phyloP scores from a whole-genome alignment of 352 stramenopile species.

The Globisporangium cystogenes region DNA sequence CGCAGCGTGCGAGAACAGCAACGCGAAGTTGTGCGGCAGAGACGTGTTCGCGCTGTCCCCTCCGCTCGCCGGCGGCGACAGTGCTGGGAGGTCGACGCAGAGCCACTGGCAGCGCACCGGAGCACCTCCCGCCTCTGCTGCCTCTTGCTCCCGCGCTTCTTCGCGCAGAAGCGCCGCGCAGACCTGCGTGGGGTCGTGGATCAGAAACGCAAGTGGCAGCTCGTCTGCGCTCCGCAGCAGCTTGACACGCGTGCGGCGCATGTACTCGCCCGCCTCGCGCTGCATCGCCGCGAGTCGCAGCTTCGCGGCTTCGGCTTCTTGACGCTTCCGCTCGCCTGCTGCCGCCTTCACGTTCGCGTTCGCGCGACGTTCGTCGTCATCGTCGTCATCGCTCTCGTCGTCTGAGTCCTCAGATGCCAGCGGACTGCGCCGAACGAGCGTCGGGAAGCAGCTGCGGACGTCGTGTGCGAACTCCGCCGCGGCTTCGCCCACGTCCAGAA shows the following conservation, averaged over 20 bases:
- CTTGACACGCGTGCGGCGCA: slow-evolving; percentile 32
- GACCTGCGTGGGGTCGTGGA: slow-evolving; percentile 27
- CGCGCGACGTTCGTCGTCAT: background rate
- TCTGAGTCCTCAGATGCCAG: slow-evolving; percentile 29
- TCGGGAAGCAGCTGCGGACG: slow-evolving; percentile 59
- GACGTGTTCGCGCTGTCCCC: background rate
- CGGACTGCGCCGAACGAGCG: slow-evolving; percentile 45
- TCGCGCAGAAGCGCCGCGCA: slow-evolving; percentile 16
- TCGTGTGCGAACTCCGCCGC: slow-evolving; percentile 46
- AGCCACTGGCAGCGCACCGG: slow-evolving; percentile 34
- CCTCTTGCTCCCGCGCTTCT: slow-evolving; percentile 3
- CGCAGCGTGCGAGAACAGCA: slow-evolving; percentile 41
- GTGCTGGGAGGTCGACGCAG: slow-evolving; percentile 45
- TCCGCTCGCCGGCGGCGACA: background rate
- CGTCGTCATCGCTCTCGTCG: slow-evolving; percentile 11
- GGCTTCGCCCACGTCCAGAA: slow-evolving; percentile 56
- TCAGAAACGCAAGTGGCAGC: slow-evolving; percentile 31
- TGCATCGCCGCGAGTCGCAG: background rate
- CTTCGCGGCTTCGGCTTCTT: background rate
- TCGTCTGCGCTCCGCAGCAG: slow-evolving; percentile 31
- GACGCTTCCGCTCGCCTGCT: slow-evolving; percentile 6
- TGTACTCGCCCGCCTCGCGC: slow-evolving; percentile 21
- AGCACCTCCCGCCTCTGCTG: background rate
- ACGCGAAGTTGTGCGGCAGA: slow-evolving; percentile 42
- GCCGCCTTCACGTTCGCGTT: background rate